Evolutionary conservation across 352 stramenopile genomes (phyloP).

Genomic region (Aphanomyces cochlioides): DNA sequence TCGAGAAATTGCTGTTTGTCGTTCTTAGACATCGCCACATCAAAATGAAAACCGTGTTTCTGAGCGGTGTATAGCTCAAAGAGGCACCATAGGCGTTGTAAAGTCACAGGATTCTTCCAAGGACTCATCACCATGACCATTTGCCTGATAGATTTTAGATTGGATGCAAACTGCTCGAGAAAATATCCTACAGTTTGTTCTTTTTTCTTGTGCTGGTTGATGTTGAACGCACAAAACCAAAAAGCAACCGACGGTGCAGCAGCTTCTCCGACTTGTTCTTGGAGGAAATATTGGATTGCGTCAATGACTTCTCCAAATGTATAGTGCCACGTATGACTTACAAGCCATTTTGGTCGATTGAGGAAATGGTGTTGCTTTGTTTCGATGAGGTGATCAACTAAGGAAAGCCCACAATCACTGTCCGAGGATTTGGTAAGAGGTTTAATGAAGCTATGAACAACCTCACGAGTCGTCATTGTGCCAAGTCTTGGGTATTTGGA

Average conservation of each 20-base stretch:
- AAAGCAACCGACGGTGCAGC: neutral
- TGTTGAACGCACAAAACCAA: conserved; percentile 28
- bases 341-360: neutral
- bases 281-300: conserved; percentile 1
- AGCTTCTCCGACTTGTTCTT: neutral
- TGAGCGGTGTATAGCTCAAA: neutral
- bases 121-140: neutral
- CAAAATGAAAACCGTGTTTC: neutral
- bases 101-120: neutral
- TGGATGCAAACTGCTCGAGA: neutral
- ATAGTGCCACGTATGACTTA: conserved; percentile 9
- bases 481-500: too few species aligned
- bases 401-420: neutral
- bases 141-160: neutral
- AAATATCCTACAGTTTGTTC: neutral
- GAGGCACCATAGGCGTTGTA: neutral
- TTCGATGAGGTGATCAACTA: conserved; percentile 6
- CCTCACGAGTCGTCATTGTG: too few species aligned
- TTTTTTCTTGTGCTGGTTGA: conserved; percentile 19
- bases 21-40: neutral
- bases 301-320: conserved; percentile 12
- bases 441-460: conserved; percentile 36
- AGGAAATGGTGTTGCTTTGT: neutral
- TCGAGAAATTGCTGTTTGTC: neutral
- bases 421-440: neutral